Base-by-base conservation (phyloP, 345 rosid species). In the Citrus medica region DNA sequence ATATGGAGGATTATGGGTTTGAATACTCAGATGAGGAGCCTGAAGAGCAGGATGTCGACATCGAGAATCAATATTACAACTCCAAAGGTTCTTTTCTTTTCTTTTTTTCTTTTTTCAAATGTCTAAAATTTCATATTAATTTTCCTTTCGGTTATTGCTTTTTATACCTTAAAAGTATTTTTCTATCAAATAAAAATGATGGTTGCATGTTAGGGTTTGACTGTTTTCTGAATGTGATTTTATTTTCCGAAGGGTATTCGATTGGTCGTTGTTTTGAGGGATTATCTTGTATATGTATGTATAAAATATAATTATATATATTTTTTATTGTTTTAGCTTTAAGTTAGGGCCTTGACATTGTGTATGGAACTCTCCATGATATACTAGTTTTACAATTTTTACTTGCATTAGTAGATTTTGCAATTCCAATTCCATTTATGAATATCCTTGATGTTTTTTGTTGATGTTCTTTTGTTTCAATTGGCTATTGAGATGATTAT, bases 21-120 rank as follows among this genome's bases (percentile, higher is more conserved):
- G 99, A 90, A 83, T 97, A 97, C 89, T 97, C 99, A 40, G 98
- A 97, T 61, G 98, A 94, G 82, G 99, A 97, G 84, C 99, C 93
- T 9, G 98, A 97, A 81, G 98, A 97, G 67, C 98, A 97, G 83
- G 98, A 97, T 75, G 98, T 93, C 79, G 98, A 92, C 75, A 97
- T 93, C 74, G 99, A 97, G 88, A 97, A 97, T 70, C 99, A 97
- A 78, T 97, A 97, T 68, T 97, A 97, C 79, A 97, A 92, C 80
- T 90, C 99, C 42, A 97, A 94, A 91, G 98, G 98, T 91, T 74
- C 37, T 67, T 64, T 38, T 61, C 6, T 46, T 27, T n/a, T n/a
- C n/a, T n/a, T n/a, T n/a, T 30, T 14, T 14, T 37, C 9, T 37
- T 38, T 38, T 67, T 25, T 51, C 0, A 16, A 3, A 16, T 8